Evolutionary conservation across 208 protist species (phyloP).

Genomic region (Crithidia fasciculata): DNA sequence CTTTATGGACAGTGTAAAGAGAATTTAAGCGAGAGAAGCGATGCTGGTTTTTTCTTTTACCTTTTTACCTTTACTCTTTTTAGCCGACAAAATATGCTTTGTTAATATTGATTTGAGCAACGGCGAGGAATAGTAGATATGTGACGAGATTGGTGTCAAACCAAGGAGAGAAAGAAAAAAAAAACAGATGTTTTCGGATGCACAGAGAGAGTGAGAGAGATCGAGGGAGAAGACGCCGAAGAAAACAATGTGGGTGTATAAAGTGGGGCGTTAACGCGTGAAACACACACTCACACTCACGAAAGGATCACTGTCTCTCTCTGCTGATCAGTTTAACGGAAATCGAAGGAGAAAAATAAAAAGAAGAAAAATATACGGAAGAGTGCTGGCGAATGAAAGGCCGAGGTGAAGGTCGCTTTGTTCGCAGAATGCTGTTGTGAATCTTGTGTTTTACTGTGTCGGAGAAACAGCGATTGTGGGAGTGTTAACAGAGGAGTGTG

Average conservation of each 20-base stretch:
- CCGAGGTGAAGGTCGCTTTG: not conserved
- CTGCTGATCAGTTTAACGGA: not conserved
- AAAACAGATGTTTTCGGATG: not conserved
- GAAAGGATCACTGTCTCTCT: not conserved
- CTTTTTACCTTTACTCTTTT: slow-evolving; percentile 3
- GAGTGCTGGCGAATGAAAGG: not conserved
- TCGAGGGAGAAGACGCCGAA: not conserved
- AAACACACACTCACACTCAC: too few species aligned
- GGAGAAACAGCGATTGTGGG: too few species aligned
- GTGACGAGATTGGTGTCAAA: not conserved
- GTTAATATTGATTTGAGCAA: slow-evolving; percentile 9
- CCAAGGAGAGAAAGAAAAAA: not conserved
- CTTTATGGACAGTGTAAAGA: too few species aligned
- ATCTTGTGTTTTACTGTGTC: too few species aligned
- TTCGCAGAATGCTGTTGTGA: too few species aligned
- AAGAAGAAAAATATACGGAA: not conserved
- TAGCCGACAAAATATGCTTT: not conserved
- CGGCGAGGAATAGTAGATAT: not conserved
- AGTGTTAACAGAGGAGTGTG: too few species aligned
- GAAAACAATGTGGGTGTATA: too few species aligned
- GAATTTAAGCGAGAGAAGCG: too few species aligned
- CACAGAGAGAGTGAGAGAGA: not conserved
- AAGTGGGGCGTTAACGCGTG: too few species aligned
- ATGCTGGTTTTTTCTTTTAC: not conserved
- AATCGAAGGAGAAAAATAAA: not conserved